Evolutionary conservation across 345 rosid species (phyloP), one percentile per base, ranked within the genome.

Genomic region (Corchorus olitorius): DNA sequence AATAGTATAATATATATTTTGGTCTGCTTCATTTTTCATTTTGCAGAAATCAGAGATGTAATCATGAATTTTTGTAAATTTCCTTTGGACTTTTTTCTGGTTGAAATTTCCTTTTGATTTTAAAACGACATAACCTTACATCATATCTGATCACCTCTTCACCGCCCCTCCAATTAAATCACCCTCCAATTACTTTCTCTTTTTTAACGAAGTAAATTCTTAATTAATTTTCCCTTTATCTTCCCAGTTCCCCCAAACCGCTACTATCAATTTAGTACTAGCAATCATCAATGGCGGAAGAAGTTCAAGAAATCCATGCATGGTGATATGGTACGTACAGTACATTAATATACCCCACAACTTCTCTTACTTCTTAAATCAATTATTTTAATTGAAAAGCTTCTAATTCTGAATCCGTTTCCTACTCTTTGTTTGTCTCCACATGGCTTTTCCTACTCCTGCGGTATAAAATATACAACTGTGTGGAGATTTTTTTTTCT

Each of bases 391-490:
- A 70, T 34, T 35, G 8, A 1, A 9, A 35, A 10, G 0, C 34
- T 37, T 72, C 3, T 17, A 35, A 27, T 53, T 53, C 34, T 17
- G 33, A 55, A 72, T 39, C 75, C 2, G 75, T 78, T 41, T 53
- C 48, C 22, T 34, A 53, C 46, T 69, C 75, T 66, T 69, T 46
- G 35, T 72, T 53, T 73, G 87, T 73, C 81, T 76, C 73, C 87
- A 80, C 85, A 79, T 89, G 90, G 82, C n/a, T 35, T 60, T 77
- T 68, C 84, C 88, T 75, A 61, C 64, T 86, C 82, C 10, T 76
- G 78, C 85, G 83, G 76, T 56, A 67, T 70, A 16, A 70, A 65
- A 56, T 45, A 27, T 52, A n/a, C 37, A 6, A 4, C 13, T 41
- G 46, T 22, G n/a, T 39, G 41, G n/a, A 46, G 20, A 8, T 4